Evolutionary conservation across 1,284 basidiomycete genomes (phyloP).

Genomic region (Ganoderma meredithae): DNA sequence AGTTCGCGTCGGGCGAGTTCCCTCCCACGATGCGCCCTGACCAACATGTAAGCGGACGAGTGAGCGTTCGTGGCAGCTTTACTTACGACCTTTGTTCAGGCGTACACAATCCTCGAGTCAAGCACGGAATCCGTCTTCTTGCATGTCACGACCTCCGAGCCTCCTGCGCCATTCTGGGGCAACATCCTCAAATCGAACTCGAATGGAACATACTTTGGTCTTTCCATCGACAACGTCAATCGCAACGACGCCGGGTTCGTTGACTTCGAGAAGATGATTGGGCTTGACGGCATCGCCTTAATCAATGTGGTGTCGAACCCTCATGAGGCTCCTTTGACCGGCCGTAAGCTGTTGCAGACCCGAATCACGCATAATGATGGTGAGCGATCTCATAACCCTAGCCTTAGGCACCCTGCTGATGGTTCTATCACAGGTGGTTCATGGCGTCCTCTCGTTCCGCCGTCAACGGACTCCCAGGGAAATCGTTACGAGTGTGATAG

Average conservation of each 20-base stretch:
- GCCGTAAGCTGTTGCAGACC: slow-evolving; percentile 82
- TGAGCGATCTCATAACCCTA: slow-evolving; percentile 36
- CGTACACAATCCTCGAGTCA: slow-evolving; percentile 95
- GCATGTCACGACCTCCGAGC: slow-evolving; percentile 91
- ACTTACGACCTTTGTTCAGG: slow-evolving; percentile 49
- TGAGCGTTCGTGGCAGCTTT: background rate
- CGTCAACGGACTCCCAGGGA: slow-evolving; percentile 80
- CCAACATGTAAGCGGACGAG: slow-evolving; percentile 69
- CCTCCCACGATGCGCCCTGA: slow-evolving; percentile 90
- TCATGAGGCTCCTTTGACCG: slow-evolving; percentile 75
- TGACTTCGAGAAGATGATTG: slow-evolving; percentile 98
- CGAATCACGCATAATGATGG: slow-evolving; percentile 98
- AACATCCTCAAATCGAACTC: slow-evolving; percentile 97
- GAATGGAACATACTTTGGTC: slow-evolving; percentile 95
- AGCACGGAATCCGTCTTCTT: slow-evolving; percentile 93
- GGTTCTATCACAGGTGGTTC: slow-evolving; percentile 64
- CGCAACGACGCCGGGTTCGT: slow-evolving; percentile 88
- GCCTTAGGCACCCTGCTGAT: background rate
- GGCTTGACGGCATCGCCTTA: slow-evolving; percentile 94
- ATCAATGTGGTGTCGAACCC: slow-evolving; percentile 92
- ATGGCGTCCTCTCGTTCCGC: slow-evolving; percentile 88
- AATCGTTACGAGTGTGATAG: slow-evolving; percentile 76
- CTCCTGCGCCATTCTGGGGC: slow-evolving; percentile 83
- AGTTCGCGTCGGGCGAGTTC: slow-evolving; percentile 89
- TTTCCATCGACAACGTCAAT: slow-evolving; percentile 90